Evolutionary conservation across 495 filamentous ascomycete genomes (phyloP).

Genomic region (Penicillium desertorum): DNA sequence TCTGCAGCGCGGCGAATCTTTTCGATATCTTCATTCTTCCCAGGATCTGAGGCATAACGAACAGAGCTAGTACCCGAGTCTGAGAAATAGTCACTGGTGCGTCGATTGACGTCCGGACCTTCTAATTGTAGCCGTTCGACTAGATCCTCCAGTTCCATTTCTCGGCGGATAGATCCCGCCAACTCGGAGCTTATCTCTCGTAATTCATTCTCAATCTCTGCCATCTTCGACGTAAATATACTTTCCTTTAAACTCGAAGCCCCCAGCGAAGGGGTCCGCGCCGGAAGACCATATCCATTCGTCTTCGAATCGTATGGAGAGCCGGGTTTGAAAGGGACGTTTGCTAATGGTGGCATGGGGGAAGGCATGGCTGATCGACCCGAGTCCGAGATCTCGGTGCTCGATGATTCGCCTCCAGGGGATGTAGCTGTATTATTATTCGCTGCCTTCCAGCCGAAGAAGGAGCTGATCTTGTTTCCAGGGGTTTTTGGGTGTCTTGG

Average conservation of each 20-base stretch:
- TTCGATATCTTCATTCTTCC: conserved; percentile 78
- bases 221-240: conserved; percentile 52
- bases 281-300: conserved; percentile 39
- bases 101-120: conserved; percentile 57
- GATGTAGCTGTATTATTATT: conserved; percentile 40
- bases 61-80: conserved; percentile 89
- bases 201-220: conserved; percentile 89
- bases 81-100: conserved; percentile 97
- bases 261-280: conserved; percentile 37
- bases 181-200: conserved; percentile 89
- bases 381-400: conserved; percentile 62
- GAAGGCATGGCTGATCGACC: conserved; percentile 60
- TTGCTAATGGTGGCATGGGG: conserved; percentile 54
- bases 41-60: conserved; percentile 62
- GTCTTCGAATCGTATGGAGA: conserved; percentile 46
- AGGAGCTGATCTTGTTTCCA: conserved; percentile 61
- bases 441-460: conserved; percentile 65
- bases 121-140: conserved; percentile 83
- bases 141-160: conserved; percentile 95
- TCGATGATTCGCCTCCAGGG: conserved; percentile 59
- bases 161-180: conserved; percentile 85
- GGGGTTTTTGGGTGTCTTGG: conserved; percentile 57
- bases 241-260: conserved; percentile 43
- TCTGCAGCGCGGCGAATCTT: conserved; percentile 78
- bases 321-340: conserved; percentile 38